phyloP scores from a whole-genome alignment of 495 filamentous ascomycete genomes.

The Pseudevernia furfuracea region DNA sequence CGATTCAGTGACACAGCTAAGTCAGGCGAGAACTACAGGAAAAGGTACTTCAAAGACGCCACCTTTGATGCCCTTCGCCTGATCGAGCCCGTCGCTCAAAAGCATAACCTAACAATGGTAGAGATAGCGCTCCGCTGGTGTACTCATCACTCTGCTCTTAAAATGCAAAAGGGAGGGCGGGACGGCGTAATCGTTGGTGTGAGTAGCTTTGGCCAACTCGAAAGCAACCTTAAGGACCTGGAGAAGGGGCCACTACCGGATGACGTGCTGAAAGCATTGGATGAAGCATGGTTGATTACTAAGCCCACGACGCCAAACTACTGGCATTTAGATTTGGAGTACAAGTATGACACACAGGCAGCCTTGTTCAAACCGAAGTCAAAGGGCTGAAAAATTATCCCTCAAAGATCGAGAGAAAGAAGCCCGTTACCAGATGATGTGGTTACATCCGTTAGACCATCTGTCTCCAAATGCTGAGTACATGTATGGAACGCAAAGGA shows the following conservation, averaged over 20 bases:
- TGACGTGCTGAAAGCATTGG: constrained; percentile 70
- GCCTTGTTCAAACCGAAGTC: constrained; percentile 49
- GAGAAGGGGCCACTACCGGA: constrained; percentile 85
- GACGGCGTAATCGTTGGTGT: constrained; percentile 82
- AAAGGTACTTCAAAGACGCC: constrained; percentile 71
- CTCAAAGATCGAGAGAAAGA: not conserved
- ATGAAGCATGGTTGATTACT: constrained; percentile 60
- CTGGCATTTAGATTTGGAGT: constrained; percentile 71
- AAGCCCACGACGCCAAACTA: constrained; percentile 64
- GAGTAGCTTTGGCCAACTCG: constrained; percentile 63
- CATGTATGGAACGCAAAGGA: not conserved
- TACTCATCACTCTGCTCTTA: constrained; percentile 71
- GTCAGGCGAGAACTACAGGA: constrained; percentile 60
- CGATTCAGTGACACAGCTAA: constrained; percentile 53
- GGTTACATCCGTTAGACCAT: too few species aligned
- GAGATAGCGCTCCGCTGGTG: constrained; percentile 76
- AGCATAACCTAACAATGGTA: constrained; percentile 69
- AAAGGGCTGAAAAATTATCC: not conserved
- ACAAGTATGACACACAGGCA: constrained; percentile 63
- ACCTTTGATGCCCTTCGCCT: constrained; percentile 69
- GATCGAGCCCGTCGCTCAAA: constrained; percentile 65
- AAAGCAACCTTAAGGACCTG: constrained; percentile 64
- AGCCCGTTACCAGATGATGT: not conserved
- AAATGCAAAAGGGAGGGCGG: constrained; percentile 58
- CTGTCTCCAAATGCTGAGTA: not conserved